These are phyloP conservation scores for Hygrocybe coccinea DNA, from an alignment of 768 basidiomycete genomes.

Conservation along the genomic window DNA sequence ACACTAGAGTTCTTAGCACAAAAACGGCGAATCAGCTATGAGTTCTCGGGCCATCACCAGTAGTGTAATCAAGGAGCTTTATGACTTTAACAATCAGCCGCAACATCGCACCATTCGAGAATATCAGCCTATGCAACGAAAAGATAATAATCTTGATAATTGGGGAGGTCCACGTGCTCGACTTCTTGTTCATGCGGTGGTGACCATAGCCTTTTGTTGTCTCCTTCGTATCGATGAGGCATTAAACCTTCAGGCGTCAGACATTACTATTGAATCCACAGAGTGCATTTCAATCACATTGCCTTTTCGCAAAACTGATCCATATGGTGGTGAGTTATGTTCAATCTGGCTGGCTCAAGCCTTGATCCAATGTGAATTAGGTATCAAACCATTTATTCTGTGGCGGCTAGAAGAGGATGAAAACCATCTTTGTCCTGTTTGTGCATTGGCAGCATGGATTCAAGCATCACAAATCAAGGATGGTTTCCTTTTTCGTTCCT, in stretches of 20 bases:
- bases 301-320: conserved; percentile 26
- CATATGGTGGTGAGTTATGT: conserved; percentile 23
- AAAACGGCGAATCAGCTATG: not conserved
- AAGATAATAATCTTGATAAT: conserved; percentile 11
- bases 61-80: not conserved
- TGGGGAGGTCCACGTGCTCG: conserved; percentile 31
- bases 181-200: conserved; percentile 27
- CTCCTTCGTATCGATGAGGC: conserved; percentile 33
- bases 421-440: conserved; percentile 34
- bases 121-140: not conserved
- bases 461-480: conserved; percentile 11
- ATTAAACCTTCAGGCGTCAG: conserved; percentile 28
- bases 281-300: conserved; percentile 18
- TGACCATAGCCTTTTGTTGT: conserved; percentile 32
- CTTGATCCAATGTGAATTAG: conserved; percentile 13
- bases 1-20: not conserved
- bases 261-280: conserved; percentile 15
- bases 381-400: conserved; percentile 29
- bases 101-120: not conserved
- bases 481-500: conserved; percentile 32
- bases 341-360: not conserved
- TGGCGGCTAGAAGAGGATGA: conserved; percentile 20
- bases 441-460: conserved; percentile 30
- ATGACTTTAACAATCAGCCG: not conserved
- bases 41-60: not conserved